Conservation (phyloP, 1,139 yeast species). For the Yamadazyma sp. region DNA sequence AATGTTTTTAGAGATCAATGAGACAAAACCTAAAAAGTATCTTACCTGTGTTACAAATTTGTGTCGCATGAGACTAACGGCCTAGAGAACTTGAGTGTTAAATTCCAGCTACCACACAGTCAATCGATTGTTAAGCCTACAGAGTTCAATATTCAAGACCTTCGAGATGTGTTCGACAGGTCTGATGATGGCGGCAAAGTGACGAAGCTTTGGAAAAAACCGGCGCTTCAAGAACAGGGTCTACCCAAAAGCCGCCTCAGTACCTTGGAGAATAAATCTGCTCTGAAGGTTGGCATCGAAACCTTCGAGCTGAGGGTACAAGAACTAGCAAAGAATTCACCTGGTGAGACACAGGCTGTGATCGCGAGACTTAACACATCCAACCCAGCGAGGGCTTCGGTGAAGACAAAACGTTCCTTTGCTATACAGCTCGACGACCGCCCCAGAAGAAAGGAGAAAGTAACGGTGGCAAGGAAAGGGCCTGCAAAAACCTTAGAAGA, state of each 20-base stretch:
- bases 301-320: conserved; percentile 1
- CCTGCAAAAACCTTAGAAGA: not conserved
- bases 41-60: not conserved
- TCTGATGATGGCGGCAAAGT: not conserved
- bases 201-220: not conserved
- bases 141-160: conserved; percentile 18
- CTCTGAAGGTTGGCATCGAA: not conserved
- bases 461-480: conserved; percentile 1
- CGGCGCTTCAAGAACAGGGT: not conserved
- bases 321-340: not conserved
- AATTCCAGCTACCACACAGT: conserved; percentile 8
- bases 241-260: too few species aligned
- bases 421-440: conserved; percentile 1
- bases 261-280: too few species aligned
- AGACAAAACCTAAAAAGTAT: conserved; percentile 1
- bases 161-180: conserved; percentile 15
- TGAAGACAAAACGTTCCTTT: conserved; percentile 1
- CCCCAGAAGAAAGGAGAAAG: not conserved
- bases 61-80: conserved; percentile 1
- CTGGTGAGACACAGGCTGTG: too few species aligned
- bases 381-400: not conserved
- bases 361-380: not conserved
- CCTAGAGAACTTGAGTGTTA: conserved; percentile 2
- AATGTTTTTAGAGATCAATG: too few species aligned
- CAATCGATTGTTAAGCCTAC: conserved; percentile 14